A percentile compares a stretch with the other conserved stretches of the same genome.
phyloP scores from a whole-genome alignment of 2,329 filamentous ascomycete genomes.

The Fusarium torreyae region DNA sequence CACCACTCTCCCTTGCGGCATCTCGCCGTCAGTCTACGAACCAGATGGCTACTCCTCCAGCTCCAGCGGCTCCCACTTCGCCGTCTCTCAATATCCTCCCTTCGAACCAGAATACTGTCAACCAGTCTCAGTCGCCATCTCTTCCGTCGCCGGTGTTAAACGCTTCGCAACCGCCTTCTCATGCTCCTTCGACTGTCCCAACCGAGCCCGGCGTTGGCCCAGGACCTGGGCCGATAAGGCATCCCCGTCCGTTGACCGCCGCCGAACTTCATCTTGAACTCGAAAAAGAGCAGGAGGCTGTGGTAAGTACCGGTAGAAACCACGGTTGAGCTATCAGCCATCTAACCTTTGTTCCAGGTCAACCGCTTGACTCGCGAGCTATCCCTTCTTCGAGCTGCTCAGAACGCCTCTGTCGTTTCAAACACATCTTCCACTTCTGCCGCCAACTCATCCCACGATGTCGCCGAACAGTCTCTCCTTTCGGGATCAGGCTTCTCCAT shows the following conservation, averaged over 20 bases:
- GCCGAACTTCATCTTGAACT: conserved; percentile 91
- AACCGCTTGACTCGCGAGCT: conserved; percentile 95
- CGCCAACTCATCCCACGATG: conserved; percentile 66
- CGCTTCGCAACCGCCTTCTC: conserved; percentile 51
- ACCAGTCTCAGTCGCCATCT: conserved; percentile 56
- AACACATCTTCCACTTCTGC: conserved; percentile 75
- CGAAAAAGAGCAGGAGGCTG: conserved; percentile 95
- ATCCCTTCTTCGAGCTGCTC: conserved; percentile 80
- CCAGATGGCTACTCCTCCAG: conserved; percentile 60
- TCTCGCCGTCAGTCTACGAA: conserved; percentile 62
- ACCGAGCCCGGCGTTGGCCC: conserved; percentile 62
- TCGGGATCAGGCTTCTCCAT: conserved; percentile 72
- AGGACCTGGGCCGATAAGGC: conserved; percentile 82
- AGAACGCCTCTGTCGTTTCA: conserved; percentile 76
- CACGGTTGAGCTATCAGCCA: accelerated
- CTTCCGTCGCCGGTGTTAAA: conserved; percentile 50
- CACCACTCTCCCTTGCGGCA: conserved; percentile 61
- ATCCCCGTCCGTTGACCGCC: conserved; percentile 88
- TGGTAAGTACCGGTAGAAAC: conserved; percentile 68
- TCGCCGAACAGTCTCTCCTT: conserved; percentile 67
- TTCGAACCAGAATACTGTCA: conserved; percentile 68
- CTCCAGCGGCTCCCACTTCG: conserved; percentile 55
- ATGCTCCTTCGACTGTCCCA: conserved; percentile 28
- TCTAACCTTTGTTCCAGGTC: conserved; percentile 68
- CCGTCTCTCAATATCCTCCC: conserved; percentile 70